Conservation (phyloP, 2,329 filamentous ascomycete species). For the Colletotrichum tropicicola region DNA sequence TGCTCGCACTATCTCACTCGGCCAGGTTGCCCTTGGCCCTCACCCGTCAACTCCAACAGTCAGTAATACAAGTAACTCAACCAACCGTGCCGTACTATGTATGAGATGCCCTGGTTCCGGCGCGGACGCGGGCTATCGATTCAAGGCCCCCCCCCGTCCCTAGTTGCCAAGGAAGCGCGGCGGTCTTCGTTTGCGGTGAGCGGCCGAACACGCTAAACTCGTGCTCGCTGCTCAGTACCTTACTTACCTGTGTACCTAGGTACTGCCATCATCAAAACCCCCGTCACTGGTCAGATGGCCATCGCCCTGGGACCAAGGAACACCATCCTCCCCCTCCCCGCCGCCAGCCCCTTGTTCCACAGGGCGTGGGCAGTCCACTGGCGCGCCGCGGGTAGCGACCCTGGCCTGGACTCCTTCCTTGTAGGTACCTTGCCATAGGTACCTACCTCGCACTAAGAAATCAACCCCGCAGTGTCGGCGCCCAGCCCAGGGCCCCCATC, state of each 20-base stretch:
- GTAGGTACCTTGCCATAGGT: neutral
- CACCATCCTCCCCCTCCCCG: too few relatives aligned
- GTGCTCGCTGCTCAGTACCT: neutral
- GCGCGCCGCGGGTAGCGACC: slow-evolving; percentile 23
- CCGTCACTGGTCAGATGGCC: too few relatives aligned
- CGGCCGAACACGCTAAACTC: neutral
- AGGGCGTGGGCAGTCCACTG: neutral
- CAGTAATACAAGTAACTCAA: too few relatives aligned
- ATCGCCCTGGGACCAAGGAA: too few relatives aligned
- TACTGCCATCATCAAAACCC: too few relatives aligned
- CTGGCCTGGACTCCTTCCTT: neutral
- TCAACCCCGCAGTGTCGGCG: slow-evolving; percentile 28
- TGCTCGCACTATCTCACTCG: neutral
- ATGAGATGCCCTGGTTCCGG: neutral
- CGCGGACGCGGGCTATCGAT: neutral
- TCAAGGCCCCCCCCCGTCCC: neutral
- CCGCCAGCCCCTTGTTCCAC: slow-evolving; percentile 21
- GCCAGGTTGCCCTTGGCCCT: too few relatives aligned
- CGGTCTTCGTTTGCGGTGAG: slow-evolving; percentile 15
- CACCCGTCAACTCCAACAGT: too few relatives aligned
- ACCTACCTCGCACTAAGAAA: neutral
- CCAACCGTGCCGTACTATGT: too few relatives aligned
- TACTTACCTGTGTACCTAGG: too few relatives aligned
- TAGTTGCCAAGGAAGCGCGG: slow-evolving; percentile 2
- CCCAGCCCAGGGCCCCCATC: too few relatives aligned